phyloP scores from a whole-genome alignment of 2,329 filamentous ascomycete genomes.

The Botryosphaeria dothidea region DNA sequence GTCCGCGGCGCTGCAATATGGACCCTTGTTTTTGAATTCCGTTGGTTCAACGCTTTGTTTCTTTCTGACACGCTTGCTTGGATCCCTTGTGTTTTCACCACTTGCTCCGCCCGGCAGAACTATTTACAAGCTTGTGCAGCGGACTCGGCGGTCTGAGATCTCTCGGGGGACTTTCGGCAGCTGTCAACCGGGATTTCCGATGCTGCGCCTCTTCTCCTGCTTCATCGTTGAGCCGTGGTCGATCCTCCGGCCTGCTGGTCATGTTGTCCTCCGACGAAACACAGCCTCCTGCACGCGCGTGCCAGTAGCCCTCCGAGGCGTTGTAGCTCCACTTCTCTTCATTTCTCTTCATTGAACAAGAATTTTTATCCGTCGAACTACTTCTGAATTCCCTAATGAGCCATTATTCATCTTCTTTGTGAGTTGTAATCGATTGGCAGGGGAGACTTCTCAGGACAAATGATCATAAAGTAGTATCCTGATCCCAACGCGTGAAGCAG shows the following conservation, averaged over 20 bases:
- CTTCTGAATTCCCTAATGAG: no score
- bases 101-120: slow-evolving; percentile 1
- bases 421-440: no score
- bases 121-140: neutral
- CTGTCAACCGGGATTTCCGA: neutral
- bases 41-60: neutral
- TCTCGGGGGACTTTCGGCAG: neutral
- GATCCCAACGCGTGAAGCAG: no score
- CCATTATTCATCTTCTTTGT: no score
- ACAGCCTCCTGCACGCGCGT: neutral
- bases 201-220: neutral
- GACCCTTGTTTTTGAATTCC: neutral
- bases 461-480: no score
- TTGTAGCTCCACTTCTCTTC: no score
- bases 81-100: neutral
- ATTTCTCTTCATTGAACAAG: no score
- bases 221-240: neutral
- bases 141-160: neutral
- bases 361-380: no score
- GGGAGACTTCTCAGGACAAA: no score
- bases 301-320: neutral
- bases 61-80: neutral
- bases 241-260: neutral
- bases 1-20: neutral
- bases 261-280: neutral